These are phyloP conservation scores for Whalleya microplaca DNA, from an alignment of 2,329 filamentous ascomycete species.

Conservation along the genomic window DNA sequence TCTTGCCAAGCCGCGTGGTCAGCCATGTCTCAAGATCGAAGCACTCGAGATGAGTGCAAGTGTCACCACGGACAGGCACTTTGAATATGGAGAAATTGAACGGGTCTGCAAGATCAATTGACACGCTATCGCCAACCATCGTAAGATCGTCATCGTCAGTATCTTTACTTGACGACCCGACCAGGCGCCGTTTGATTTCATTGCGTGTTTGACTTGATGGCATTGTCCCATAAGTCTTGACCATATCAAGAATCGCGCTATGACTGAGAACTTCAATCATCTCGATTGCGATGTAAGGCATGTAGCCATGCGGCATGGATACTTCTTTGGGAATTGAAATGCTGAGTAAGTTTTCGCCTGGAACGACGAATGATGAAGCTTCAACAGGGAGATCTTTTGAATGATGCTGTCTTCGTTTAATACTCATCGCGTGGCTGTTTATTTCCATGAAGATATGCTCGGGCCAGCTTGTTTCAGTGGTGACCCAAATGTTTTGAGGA, in stretches of 20 bases:
- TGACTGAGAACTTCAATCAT: constrained; percentile 61
- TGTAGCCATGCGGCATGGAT: constrained; percentile 28
- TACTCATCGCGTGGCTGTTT: constrained; percentile 61
- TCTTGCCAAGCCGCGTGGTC: constrained; percentile 60
- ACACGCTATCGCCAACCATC: constrained; percentile 60
- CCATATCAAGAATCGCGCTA: constrained; percentile 45
- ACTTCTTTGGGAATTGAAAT: constrained; percentile 47
- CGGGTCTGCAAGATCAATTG: constrained; percentile 68
- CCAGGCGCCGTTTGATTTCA: constrained; percentile 57
- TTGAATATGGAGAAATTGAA: constrained; percentile 68
- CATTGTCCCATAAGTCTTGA: constrained; percentile 42
- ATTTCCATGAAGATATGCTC: constrained; percentile 68
- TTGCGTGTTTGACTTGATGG: constrained; percentile 54
- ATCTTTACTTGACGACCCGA: constrained; percentile 33
- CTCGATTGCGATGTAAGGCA: constrained; percentile 73
- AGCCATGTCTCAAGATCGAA: constrained; percentile 90
- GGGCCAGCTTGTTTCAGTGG: constrained; percentile 72
- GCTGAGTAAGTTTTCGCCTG: constrained; percentile 65
- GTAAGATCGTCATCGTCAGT: constrained; percentile 65
- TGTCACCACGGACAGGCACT: constrained; percentile 69
- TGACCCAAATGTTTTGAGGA: constrained; percentile 61
- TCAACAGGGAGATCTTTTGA: constrained; percentile 78
- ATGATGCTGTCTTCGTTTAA: constrained; percentile 71
- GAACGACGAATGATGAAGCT: constrained; percentile 62
- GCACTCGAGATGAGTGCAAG: constrained; percentile 81